These are phyloP conservation scores for Calonectria hawksworthii DNA, from an alignment of 2,329 filamentous ascomycete genomes.

Conservation along the genomic window DNA sequence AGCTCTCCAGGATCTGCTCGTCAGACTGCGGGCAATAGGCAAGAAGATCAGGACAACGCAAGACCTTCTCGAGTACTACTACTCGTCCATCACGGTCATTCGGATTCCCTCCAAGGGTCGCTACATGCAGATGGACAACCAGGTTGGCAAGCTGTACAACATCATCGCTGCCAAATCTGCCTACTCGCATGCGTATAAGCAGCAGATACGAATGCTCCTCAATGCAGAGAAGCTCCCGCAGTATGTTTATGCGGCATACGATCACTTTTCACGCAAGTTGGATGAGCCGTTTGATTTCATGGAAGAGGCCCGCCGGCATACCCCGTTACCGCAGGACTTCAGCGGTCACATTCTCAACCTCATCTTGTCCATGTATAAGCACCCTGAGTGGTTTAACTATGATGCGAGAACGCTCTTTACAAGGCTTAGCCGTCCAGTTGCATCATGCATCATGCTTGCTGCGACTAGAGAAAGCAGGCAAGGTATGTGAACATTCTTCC, in stretches of 20 bases:
- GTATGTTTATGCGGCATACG: slow-evolving; percentile 16
- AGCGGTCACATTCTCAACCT: slow-evolving; percentile 21
- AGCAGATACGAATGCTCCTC: slow-evolving; percentile 14
- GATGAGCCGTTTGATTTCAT: slow-evolving; percentile 14
- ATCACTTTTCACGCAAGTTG: slow-evolving; percentile 6
- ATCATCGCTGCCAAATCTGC: background rate
- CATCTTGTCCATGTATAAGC: slow-evolving; percentile 3
- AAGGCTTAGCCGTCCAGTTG: background rate
- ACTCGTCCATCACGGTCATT: slow-evolving; percentile 17
- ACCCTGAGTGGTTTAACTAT: background rate
- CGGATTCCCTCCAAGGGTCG: slow-evolving; percentile 15
- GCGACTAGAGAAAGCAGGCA: background rate
- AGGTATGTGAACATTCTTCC: background rate
- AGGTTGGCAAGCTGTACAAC: slow-evolving; percentile 9
- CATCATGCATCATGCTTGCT: slow-evolving; percentile 12
- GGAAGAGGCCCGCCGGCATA: slow-evolving; percentile 4
- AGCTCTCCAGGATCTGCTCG: background rate
- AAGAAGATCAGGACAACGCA: slow-evolving; percentile 6
- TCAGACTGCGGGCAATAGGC: background rate
- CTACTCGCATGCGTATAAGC: slow-evolving; percentile 3
- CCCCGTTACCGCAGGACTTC: slow-evolving; percentile 14
- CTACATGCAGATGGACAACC: slow-evolving; percentile 21
- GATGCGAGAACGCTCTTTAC: background rate
- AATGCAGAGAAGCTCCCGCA: slow-evolving; percentile 13
- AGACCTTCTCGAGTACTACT: slow-evolving; percentile 20